Percentiles rank a stretch among this genome's conserved stretches.
phyloP scores from a whole-genome alignment of 306 rosid species.

The Cucumis cinereus region DNA sequence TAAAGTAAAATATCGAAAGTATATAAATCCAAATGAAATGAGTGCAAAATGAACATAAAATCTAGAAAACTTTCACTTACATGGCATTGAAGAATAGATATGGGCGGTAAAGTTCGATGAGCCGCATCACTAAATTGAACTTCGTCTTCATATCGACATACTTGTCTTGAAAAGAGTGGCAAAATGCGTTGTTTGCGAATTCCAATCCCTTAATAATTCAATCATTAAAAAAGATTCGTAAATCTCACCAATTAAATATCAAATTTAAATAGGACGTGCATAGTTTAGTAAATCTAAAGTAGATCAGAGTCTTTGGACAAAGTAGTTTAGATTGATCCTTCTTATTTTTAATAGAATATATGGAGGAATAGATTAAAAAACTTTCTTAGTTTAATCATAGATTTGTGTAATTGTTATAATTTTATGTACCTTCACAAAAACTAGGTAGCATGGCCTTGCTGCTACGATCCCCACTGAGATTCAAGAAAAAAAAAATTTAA shows the following conservation, averaged over 20 bases:
- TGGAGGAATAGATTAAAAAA: not conserved
- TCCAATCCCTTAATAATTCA: constrained; percentile 40
- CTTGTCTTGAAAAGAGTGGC: constrained; percentile 39
- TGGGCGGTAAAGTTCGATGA: constrained; percentile 67
- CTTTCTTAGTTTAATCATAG: not conserved
- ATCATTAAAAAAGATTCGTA: not conserved
- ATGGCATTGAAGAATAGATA: constrained; percentile 67
- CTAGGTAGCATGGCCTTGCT: too few relatives aligned
- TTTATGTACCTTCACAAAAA: not conserved
- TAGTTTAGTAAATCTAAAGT: too few relatives aligned
- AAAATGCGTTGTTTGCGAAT: constrained; percentile 46
- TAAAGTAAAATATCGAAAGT: not conserved
- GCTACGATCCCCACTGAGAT: too few relatives aligned
- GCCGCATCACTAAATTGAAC: constrained; percentile 46
- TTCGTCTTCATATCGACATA: constrained; percentile 38
- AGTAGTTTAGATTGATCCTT: too few relatives aligned
- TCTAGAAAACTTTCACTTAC: constrained; percentile 29
- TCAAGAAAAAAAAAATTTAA: too few relatives aligned
- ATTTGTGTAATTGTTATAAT: not conserved
- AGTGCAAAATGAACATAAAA: too few relatives aligned
- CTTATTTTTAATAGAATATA: too few relatives aligned
- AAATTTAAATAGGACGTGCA: too few relatives aligned
- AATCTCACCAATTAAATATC: not conserved
- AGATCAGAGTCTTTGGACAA: too few relatives aligned
- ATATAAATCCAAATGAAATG: not conserved